Conservation (phyloP, 768 basidiomycete species). For the Gloeopeniophorella convolvens region DNA sequence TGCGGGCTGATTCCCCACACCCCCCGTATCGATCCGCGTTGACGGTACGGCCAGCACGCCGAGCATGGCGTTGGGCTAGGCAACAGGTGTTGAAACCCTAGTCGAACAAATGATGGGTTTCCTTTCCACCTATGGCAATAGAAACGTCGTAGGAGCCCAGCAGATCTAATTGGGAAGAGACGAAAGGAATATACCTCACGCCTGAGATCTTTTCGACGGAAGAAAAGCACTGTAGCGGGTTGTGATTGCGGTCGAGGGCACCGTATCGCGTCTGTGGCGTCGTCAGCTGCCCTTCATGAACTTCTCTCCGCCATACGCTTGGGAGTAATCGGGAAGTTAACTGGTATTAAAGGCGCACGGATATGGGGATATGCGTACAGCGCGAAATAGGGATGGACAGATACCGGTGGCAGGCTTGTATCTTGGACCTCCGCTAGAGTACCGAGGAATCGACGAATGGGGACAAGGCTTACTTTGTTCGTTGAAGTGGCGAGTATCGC, state of each 20-base stretch:
- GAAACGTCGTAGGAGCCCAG: too few relatives aligned
- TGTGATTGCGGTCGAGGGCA: conserved; percentile 5
- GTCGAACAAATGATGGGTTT: too few relatives aligned
- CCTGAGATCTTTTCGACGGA: conserved; percentile 1
- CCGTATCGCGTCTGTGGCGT: conserved; percentile 16
- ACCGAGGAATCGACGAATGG: neutral
- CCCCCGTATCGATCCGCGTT: conserved; percentile 16
- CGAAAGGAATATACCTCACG: neutral
- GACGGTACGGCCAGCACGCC: neutral
- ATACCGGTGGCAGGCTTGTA: conserved; percentile 2
- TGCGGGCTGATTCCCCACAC: conserved; percentile 8
- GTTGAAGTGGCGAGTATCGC: neutral
- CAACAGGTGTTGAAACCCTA: too few relatives aligned
- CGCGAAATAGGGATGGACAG: conserved; percentile 1
- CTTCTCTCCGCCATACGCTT: conserved; percentile 7
- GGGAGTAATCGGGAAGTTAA: conserved; percentile 5
- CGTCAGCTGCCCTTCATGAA: conserved; percentile 12
- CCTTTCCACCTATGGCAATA: too few relatives aligned
- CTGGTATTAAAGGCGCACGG: too few relatives aligned
- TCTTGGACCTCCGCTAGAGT: neutral
- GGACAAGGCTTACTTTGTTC: neutral
- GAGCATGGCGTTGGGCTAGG: neutral
- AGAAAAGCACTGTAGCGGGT: neutral
- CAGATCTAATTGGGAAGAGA: too few relatives aligned
- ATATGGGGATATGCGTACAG: conserved; percentile 1